Conservation (phyloP, 257 asterid genomes). For the Cordia subcordata region DNA sequence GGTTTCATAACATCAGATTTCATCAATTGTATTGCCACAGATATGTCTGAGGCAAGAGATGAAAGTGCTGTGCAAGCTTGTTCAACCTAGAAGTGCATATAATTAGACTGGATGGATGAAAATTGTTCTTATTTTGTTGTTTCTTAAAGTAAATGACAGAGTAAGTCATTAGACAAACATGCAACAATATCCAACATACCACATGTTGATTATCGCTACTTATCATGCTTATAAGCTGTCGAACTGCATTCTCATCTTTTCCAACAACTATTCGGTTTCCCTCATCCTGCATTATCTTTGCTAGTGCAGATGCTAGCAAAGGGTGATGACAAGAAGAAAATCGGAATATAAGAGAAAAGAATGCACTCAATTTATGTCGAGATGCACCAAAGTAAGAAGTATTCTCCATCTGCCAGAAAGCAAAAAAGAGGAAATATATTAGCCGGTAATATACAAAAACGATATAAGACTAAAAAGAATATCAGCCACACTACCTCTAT, state of each 20-base stretch:
- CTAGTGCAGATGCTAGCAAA: slow-evolving; percentile 94
- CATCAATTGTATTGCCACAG: slow-evolving; percentile 90
- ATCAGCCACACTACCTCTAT: slow-evolving; percentile 66
- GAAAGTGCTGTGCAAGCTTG: slow-evolving; percentile 98
- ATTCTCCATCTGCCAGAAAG: slow-evolving; percentile 78
- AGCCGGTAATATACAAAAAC: slow-evolving; percentile 2
- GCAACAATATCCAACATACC: slow-evolving; percentile 47
- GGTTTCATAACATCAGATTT: slow-evolving; percentile 97
- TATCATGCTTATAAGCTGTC: slow-evolving; percentile 99
- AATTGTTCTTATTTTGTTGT: no score
- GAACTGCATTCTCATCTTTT: slow-evolving; percentile 93
- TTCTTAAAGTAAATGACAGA: not conserved
- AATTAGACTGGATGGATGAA: slow-evolving; percentile 11
- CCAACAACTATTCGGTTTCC: slow-evolving; percentile 91
- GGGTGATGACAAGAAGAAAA: slow-evolving; percentile 99
- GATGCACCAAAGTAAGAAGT: slow-evolving; percentile 92
- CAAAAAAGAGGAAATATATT: slow-evolving; percentile 19
- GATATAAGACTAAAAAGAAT: slow-evolving; percentile 14
- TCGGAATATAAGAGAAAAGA: slow-evolving; percentile 97
- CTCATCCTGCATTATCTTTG: slow-evolving; percentile 95
- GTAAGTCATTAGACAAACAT: slow-evolving; percentile 11
- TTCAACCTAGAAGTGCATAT: slow-evolving; percentile 60
- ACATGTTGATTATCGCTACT: slow-evolving; percentile 96
- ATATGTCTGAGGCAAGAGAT: slow-evolving; percentile 82
- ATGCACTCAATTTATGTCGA: slow-evolving; percentile 95